Conservation (phyloP, 768 basidiomycete genomes). For the Dioszegia aurantiaca region DNA sequence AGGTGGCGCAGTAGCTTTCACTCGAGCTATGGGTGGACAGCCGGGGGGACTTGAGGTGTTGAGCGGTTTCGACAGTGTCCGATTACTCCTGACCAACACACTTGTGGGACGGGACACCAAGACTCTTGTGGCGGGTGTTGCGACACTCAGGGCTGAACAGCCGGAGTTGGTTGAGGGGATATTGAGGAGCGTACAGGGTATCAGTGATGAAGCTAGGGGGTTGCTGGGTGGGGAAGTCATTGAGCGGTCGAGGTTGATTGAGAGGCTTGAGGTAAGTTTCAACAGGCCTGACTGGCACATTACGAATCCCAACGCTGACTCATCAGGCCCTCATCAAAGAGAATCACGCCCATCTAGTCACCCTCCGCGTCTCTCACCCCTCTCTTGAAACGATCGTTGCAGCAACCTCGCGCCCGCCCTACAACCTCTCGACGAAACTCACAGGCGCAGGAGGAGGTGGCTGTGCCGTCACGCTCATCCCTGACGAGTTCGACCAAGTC, state of each 20-base stretch:
- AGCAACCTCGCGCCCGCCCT: slow-evolving; percentile 59
- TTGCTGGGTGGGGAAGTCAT: slow-evolving; percentile 70
- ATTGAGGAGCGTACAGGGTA: slow-evolving; percentile 74
- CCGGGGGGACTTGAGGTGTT: slow-evolving; percentile 69
- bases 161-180: slow-evolving; percentile 79
- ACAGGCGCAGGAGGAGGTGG: slow-evolving; percentile 98
- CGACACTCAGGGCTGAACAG: slow-evolving; percentile 59
- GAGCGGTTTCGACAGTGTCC: slow-evolving; percentile 53
- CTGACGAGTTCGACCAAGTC: slow-evolving; percentile 79
- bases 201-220: slow-evolving; percentile 76
- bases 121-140: slow-evolving; percentile 85
- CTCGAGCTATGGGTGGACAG: slow-evolving; percentile 70
- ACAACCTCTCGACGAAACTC: slow-evolving; percentile 59
- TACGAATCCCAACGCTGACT: background rate
- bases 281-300: too few species aligned
- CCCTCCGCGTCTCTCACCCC: slow-evolving; percentile 87
- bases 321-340: slow-evolving; percentile 73
- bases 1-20: slow-evolving; percentile 89
- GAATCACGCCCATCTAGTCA: slow-evolving; percentile 80
- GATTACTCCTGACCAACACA: slow-evolving; percentile 88
- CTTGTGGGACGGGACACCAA: slow-evolving; percentile 92
- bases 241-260: slow-evolving; percentile 64
- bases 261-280: slow-evolving; percentile 68
- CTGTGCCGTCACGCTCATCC: slow-evolving; percentile 92
- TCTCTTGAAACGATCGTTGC: slow-evolving; percentile 74